Evolutionary conservation across 192 early-diverging fungal genomes (phyloP).

Genomic region (Coemansia sp.): DNA sequence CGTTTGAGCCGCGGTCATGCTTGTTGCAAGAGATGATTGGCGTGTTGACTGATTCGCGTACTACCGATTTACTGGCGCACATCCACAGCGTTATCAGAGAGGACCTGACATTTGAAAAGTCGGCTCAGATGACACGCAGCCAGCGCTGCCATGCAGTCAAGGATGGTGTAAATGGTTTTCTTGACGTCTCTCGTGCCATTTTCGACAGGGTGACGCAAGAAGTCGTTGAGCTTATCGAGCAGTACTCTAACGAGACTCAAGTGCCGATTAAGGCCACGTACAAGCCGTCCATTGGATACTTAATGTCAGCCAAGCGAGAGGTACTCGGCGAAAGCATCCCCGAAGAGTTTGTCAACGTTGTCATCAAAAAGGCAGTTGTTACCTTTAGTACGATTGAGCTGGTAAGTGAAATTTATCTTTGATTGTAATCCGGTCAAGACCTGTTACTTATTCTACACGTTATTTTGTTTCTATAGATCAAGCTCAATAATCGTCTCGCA

Average conservation of each 20-base stretch:
- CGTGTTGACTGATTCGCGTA: constrained; percentile 51
- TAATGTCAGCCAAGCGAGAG: constrained; percentile 58
- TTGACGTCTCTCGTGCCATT: constrained; percentile 70
- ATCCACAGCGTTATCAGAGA: constrained; percentile 73
- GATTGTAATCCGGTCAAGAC: background rate
- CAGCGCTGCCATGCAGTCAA: constrained; percentile 90
- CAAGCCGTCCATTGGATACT: constrained; percentile 65
- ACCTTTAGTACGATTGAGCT: constrained; percentile 81
- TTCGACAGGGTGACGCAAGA: constrained; percentile 53
- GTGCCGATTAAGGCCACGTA: constrained; percentile 73
- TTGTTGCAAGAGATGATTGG: constrained; percentile 56
- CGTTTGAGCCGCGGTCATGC: constrained; percentile 26
- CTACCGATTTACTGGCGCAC: constrained; percentile 42
- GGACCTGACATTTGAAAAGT: constrained; percentile 73
- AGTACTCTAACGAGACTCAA: constrained; percentile 58
- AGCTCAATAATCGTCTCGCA: constrained; percentile 80
- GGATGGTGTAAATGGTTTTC: constrained; percentile 78
- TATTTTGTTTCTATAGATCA: constrained; percentile 48
- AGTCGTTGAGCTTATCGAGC: constrained; percentile 46
- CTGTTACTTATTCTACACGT: background rate
- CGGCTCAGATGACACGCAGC: constrained; percentile 73
- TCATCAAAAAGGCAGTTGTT: constrained; percentile 63
- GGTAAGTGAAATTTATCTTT: constrained; percentile 39
- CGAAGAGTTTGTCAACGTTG: constrained; percentile 74
- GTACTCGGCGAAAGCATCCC: constrained; percentile 60